Evolutionary conservation across 1,284 basidiomycete species (phyloP).

Genomic region (Fistulinella cinereoalba): DNA sequence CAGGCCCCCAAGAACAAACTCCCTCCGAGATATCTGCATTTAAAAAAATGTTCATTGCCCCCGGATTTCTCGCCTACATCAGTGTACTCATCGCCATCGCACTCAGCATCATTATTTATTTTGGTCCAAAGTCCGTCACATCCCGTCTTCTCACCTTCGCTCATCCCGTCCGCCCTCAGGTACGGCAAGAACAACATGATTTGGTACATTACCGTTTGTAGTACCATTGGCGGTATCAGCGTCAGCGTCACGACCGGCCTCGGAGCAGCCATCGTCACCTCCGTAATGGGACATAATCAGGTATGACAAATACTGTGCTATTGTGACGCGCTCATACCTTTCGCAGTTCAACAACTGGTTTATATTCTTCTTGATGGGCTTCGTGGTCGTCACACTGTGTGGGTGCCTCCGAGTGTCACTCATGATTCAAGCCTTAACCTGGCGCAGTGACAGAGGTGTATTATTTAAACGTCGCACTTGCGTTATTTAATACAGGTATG

Average conservation of each 20-base stretch:
- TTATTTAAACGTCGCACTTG: constrained; percentile 95
- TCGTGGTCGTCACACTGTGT: constrained; percentile 83
- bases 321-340: constrained; percentile 1
- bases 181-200: constrained; percentile 95
- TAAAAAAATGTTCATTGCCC: constrained; percentile 79
- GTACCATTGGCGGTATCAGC: constrained; percentile 94
- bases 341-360: constrained; percentile 76
- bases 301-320: constrained; percentile 34
- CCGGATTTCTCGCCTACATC: constrained; percentile 83
- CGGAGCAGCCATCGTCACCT: constrained; percentile 87
- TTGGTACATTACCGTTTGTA: constrained; percentile 93
- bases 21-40: constrained; percentile 82
- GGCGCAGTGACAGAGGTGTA: constrained; percentile 82
- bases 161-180: constrained; percentile 27
- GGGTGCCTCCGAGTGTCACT: constrained; percentile 26
- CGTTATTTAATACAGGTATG: constrained; percentile 88
- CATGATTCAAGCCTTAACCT: constrained; percentile 21
- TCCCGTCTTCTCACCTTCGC: not conserved
- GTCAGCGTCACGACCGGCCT: constrained; percentile 96
- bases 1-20: constrained; percentile 80
- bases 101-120: constrained; percentile 72
- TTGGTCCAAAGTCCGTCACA: constrained; percentile 62
- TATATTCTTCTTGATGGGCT: constrained; percentile 83
- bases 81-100: constrained; percentile 61
- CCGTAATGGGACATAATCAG: constrained; percentile 84